phyloP scores from a whole-genome alignment of 2,329 filamentous ascomycete species.

The Hyphodiscus sp. region DNA sequence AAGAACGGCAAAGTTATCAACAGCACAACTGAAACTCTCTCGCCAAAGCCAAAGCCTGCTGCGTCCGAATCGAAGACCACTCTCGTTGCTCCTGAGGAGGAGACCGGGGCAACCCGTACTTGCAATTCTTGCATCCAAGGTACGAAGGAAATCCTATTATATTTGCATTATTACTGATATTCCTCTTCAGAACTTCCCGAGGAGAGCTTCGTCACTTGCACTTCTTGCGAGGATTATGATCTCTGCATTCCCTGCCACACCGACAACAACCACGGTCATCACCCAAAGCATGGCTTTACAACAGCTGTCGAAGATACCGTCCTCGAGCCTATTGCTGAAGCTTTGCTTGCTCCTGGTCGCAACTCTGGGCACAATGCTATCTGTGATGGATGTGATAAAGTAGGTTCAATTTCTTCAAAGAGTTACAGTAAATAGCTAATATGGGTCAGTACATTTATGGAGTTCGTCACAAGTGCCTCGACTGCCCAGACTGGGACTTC shows the following conservation, averaged over 20 bases:
- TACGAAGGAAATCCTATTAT: conserved; percentile 30
- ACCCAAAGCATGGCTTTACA: conserved; percentile 77
- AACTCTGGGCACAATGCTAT: conserved; percentile 79
- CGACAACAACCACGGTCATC: conserved; percentile 75
- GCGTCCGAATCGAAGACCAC: conserved; percentile 22
- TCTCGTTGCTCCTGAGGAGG: conserved; percentile 17
- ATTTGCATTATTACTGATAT: conserved; percentile 15
- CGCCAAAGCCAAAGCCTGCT: conserved; percentile 41
- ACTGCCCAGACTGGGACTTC: conserved; percentile 97
- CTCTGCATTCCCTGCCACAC: conserved; percentile 80
- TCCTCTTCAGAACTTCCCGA: conserved; percentile 50
- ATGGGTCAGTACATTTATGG: conserved; percentile 60
- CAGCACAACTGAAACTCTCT: conserved; percentile 78
- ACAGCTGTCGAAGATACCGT: conserved; percentile 58
- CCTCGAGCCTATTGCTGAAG: conserved; percentile 54
- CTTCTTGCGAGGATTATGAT: conserved; percentile 81
- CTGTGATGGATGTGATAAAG: conserved; percentile 87
- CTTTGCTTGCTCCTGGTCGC: conserved; percentile 71
- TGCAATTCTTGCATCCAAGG: conserved; percentile 61
- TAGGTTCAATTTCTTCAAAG: conserved; percentile 21
- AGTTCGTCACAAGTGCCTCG: conserved; percentile 91
- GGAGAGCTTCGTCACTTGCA: conserved; percentile 78
- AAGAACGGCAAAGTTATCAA: conserved; percentile 71
- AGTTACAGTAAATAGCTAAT: too few relatives aligned
- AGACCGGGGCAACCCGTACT: conserved; percentile 34